Evolutionary conservation across 1,284 basidiomycete genomes (phyloP), one percentile per base, ranked within the genome.

Genomic region (Marasmius sp.): DNA sequence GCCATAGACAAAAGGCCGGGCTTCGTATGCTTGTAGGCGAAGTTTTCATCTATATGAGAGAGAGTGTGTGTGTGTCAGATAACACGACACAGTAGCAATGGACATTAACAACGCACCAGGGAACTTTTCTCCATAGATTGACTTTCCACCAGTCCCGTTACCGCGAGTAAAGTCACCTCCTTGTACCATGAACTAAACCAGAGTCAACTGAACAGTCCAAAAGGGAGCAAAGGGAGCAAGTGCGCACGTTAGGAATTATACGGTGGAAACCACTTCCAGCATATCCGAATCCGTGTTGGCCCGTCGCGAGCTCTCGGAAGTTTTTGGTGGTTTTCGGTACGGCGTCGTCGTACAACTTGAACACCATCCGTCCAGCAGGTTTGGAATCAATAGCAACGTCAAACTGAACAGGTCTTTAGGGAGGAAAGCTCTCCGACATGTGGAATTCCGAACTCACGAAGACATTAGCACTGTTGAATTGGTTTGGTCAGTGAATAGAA

Each of bases 1-100:
- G 95, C 95, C 94, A 97, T 97, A 61, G 92, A 94, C 51, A 97
- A 83, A 55, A 95, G 77, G 72, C 93, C 93, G n/a, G 87, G 85
- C 76, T 90, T 88, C 56, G 81, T 82, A 78, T 98, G 95, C 79
- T 90, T 92, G 59, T 88, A 66, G 38, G 75, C 61, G 74, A 98
- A 97, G 78, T 91, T 94, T 79, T 98, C 95, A 71, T 97, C 95
- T 85, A 36, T 9, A 47, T 37, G 61, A 33, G 22, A 48, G 34
- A 33, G 20, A 16, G 16, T n/a, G n/a, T n/a, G n/a, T n/a, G n/a
- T 41, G 14, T n/a, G 27, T 27, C 16, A 43, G 36, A 34, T 20
- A 18, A n/a, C 12, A 20, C 45, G 33, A 58, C n/a, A 38, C 20
- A 36, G 8, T 20, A 49, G 12, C 20, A 33, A 47, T 59, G 36